A percentile compares a stretch with the other conserved stretches of the same genome.
These are phyloP conservation scores for Fragaria nilgerrensis DNA, from an alignment of 306 rosid genomes.

Conservation along the genomic window DNA sequence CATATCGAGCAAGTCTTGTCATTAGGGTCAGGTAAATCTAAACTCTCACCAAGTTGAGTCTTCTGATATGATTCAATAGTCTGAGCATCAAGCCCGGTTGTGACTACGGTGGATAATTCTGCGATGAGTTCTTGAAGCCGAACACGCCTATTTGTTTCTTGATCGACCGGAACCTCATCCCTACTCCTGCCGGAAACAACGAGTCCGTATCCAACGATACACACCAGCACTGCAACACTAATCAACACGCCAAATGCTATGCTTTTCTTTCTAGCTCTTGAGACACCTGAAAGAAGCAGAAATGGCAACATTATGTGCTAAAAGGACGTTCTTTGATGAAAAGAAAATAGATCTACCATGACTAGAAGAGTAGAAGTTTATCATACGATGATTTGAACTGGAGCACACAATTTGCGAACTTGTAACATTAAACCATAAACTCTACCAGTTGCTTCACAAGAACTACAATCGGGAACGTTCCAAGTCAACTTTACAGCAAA, in stretches of 20 bases:
- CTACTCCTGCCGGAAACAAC: neutral
- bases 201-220: neutral
- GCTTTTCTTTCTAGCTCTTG: neutral
- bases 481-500: conserved; percentile 22
- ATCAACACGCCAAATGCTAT: neutral
- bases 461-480: conserved; percentile 29
- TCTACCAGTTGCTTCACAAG: neutral
- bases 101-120: neutral
- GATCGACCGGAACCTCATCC: neutral
- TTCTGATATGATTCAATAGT: neutral
- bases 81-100: neutral
- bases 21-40: neutral
- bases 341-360: too few relatives aligned
- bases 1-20: neutral
- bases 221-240: neutral
- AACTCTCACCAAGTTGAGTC: neutral
- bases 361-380: neutral
- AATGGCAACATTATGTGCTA: too few relatives aligned
- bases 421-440: conserved; percentile 25
- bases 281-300: neutral
- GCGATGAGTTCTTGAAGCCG: neutral
- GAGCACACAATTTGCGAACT: neutral
- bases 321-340: neutral
- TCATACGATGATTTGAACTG: neutral
- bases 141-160: neutral